A percentile compares a stretch with the other conserved stretches of the same genome.
Evolutionary conservation across 2,329 filamentous ascomycete species (phyloP).

Genomic region (Alternaria dauci): DNA sequence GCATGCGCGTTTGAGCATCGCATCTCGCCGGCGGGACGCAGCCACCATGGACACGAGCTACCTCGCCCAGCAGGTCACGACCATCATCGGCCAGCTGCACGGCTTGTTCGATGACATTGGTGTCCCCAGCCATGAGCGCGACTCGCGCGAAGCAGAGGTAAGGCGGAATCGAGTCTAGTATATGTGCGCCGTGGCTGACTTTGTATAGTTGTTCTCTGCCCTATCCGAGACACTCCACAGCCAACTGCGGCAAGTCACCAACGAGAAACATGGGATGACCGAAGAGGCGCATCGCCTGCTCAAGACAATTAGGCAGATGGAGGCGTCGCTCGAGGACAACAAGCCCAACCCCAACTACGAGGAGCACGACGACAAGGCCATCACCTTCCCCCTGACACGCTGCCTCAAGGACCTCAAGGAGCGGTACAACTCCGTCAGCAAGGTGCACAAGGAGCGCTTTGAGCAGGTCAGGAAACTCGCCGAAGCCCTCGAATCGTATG

Average conservation of each 20-base stretch:
- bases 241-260: conserved; percentile 83
- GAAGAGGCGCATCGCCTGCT: conserved; percentile 89
- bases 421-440: conserved; percentile 81
- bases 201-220: conserved; percentile 80
- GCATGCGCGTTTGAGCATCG: conserved; percentile 45
- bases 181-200: conserved; percentile 10
- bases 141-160: conserved; percentile 89
- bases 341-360: conserved; percentile 71
- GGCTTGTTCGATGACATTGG: conserved; percentile 97
- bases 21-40: conserved; percentile 43
- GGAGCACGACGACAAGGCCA: conserved; percentile 72
- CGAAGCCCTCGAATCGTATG: conserved; percentile 93
- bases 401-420: conserved; percentile 85
- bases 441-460: conserved; percentile 87
- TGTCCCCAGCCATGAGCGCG: conserved; percentile 90
- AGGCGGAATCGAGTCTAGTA: neutral
- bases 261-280: conserved; percentile 89
- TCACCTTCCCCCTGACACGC: conserved; percentile 82
- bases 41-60: conserved; percentile 85
- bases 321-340: conserved; percentile 82
- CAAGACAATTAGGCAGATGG: conserved; percentile 90
- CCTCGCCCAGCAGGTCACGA: conserved; percentile 92
- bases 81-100: conserved; percentile 91
- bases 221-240: conserved; percentile 91
- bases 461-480: conserved; percentile 97